Evolutionary conservation across 1,284 basidiomycete species (phyloP), one percentile per base, ranked within the genome.

Genomic region (Cryptococcus sp.): DNA sequence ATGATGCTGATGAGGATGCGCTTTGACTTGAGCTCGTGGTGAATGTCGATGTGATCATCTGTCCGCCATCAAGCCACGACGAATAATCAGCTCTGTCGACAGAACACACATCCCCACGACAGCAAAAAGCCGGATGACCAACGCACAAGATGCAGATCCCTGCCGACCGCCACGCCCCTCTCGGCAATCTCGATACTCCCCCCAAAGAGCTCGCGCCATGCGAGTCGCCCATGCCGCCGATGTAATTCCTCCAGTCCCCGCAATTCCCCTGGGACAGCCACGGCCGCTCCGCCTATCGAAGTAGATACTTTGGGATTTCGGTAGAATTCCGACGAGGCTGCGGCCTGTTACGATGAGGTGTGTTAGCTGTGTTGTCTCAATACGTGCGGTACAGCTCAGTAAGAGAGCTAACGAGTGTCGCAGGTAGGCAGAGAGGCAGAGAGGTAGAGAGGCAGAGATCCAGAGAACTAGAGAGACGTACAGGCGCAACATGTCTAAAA

Each of bases 161-260:
- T 49, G 16, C 59, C 60, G 42, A 77, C 62, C 23, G 91, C 91
- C 70, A 93, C 88, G 2, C 86, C 89, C 49, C 85, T 83, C 35
- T 64, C 43, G 4, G 70, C 65, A 0, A 73, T 47, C 10, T 45
- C 19, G 19, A 73, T 68, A 11, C 55, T 57, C 15, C 61, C 62
- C 25, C 56, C 48, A 17, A 75, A 58, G 10, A 71, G 54, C 17
- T 57, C 50, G 3, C 23, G 23, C 73, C 71, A 75, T 19, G 61
- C 35, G 20, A 72, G 54, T 22, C 19, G 17, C 1, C 73, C 73
- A 52, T 69, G 62, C 20, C 39, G 47, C 27, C 55, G 15, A 49
- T 75, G 73, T n/a, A 75, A 57, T 47, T 55, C 59, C 47, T 57
- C 58, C 2, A 75, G 47, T 1, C 73, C 73, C 42, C 47, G 48